Conservation (phyloP, 2,329 filamentous ascomycete species). For the Paecilomyces sp. region DNA sequence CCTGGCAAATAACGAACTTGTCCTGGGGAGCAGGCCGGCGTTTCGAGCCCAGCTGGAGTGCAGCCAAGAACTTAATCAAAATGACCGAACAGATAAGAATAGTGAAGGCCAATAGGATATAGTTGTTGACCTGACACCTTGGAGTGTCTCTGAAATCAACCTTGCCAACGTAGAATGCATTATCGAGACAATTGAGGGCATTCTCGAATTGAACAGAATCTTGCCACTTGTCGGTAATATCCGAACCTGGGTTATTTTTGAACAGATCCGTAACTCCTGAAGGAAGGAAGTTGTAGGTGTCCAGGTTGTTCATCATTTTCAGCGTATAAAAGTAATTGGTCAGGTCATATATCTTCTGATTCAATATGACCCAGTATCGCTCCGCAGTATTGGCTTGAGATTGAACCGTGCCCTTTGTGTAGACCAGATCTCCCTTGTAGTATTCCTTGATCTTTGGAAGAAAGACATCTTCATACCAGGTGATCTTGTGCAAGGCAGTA, state of each 20-base stretch:
- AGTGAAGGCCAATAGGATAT: constrained; percentile 81
- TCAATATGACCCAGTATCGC: constrained; percentile 73
- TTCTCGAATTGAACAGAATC: constrained; percentile 47
- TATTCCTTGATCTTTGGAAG: constrained; percentile 73
- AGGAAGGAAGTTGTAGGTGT: constrained; percentile 66
- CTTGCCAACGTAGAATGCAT: constrained; percentile 74
- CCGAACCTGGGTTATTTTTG: constrained; percentile 66
- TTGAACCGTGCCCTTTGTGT: constrained; percentile 52
- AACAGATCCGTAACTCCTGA: constrained; percentile 59
- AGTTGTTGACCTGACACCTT: constrained; percentile 82
- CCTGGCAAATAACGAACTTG: constrained; percentile 98
- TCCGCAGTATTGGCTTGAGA: constrained; percentile 59
- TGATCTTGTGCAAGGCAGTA: constrained; percentile 52
- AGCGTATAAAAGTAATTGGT: constrained; percentile 85
- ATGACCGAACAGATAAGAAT: constrained; percentile 76
- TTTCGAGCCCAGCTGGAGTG: constrained; percentile 89
- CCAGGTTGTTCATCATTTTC: constrained; percentile 47
- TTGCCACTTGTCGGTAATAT: constrained; percentile 65
- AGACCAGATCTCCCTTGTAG: constrained; percentile 82
- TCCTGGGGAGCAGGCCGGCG: constrained; percentile 83
- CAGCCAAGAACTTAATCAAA: constrained; percentile 80
- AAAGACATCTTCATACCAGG: constrained; percentile 75
- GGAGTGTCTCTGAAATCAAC: constrained; percentile 74
- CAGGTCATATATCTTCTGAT: constrained; percentile 74
- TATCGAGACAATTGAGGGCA: constrained; percentile 72